phyloP scores from a whole-genome alignment of 768 basidiomycete genomes.

The Mycena latifolia region DNA sequence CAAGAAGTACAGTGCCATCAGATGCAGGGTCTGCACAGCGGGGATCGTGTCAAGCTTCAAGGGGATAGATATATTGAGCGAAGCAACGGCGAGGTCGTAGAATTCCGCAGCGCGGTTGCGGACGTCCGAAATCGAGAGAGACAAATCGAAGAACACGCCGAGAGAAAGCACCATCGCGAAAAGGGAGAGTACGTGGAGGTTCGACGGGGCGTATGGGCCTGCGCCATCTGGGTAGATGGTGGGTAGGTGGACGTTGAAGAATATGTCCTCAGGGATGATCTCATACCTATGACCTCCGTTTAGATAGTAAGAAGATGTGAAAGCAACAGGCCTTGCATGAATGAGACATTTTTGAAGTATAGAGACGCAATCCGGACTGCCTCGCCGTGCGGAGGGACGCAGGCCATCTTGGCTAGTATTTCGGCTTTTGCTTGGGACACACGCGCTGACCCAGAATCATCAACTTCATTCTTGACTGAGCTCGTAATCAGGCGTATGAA shows the following conservation, averaged over 20 bases:
- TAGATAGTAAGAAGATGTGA: not conserved
- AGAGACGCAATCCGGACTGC: slow-evolving; percentile 33
- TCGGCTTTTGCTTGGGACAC: slow-evolving; percentile 24
- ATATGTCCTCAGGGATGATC: slow-evolving; percentile 36
- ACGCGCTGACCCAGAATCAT: not conserved
- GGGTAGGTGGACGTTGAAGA: slow-evolving; percentile 39
- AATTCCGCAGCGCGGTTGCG: slow-evolving; percentile 27
- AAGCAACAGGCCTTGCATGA: slow-evolving; percentile 31
- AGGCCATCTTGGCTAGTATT: slow-evolving; percentile 30
- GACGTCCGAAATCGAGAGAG: slow-evolving; percentile 24
- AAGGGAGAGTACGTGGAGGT: slow-evolving; percentile 35
- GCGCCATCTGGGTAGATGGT: slow-evolving; percentile 30
- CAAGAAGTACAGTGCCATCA: slow-evolving; percentile 39
- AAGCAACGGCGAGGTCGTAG: slow-evolving; percentile 34
- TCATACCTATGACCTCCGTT: slow-evolving; percentile 34
- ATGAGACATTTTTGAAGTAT: slow-evolving; percentile 37
- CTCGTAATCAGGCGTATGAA: not conserved
- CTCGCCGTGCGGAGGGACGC: slow-evolving; percentile 37
- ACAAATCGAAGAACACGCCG: slow-evolving; percentile 39
- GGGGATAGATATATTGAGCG: slow-evolving; percentile 36
- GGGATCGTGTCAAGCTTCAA: slow-evolving; percentile 38
- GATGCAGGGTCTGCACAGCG: slow-evolving; percentile 38
- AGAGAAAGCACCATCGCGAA: slow-evolving; percentile 36
- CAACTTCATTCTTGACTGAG: not conserved
- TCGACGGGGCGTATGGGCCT: slow-evolving; percentile 22